Evolutionary conservation across 371 early-diverging fungal species (phyloP).

Genomic region (Saksenaea vasiformis): DNA sequence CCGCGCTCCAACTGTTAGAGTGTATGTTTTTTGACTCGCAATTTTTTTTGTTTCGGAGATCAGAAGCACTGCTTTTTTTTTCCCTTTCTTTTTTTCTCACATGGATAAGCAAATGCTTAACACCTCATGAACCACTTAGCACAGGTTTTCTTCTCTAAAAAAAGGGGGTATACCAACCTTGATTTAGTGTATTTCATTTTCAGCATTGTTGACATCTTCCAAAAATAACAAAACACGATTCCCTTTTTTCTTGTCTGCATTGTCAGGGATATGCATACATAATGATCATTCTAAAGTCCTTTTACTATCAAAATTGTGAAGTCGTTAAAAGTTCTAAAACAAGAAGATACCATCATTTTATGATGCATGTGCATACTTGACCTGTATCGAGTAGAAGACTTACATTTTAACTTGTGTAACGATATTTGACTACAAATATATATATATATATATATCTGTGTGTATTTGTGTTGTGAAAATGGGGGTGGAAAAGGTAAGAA

Average conservation of each 20-base stretch:
- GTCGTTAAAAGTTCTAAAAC: neutral
- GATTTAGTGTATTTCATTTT: neutral
- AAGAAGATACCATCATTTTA: neutral
- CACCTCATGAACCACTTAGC: neutral
- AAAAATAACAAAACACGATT: neutral
- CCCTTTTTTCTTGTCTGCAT: neutral
- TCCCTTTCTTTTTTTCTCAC: neutral
- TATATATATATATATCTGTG: too few species aligned
- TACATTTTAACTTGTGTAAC: neutral
- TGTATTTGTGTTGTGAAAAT: too few species aligned
- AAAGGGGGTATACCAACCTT: neutral
- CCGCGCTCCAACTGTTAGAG: neutral
- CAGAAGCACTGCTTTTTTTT: neutral
- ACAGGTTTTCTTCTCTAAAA: neutral
- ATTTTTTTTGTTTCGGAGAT: constrained; percentile 5
- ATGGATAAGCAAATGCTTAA: neutral
- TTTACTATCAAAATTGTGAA: neutral
- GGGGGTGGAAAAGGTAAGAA: too few species aligned
- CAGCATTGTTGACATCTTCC: constrained; percentile 5
- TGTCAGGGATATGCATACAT: neutral
- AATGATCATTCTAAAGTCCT: neutral
- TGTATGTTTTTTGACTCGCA: neutral
- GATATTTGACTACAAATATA: neutral
- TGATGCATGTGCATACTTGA: neutral
- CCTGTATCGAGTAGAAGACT: neutral